Conservation (phyloP, 148 eudicot species). For the Chenopodium formosanum region DNA sequence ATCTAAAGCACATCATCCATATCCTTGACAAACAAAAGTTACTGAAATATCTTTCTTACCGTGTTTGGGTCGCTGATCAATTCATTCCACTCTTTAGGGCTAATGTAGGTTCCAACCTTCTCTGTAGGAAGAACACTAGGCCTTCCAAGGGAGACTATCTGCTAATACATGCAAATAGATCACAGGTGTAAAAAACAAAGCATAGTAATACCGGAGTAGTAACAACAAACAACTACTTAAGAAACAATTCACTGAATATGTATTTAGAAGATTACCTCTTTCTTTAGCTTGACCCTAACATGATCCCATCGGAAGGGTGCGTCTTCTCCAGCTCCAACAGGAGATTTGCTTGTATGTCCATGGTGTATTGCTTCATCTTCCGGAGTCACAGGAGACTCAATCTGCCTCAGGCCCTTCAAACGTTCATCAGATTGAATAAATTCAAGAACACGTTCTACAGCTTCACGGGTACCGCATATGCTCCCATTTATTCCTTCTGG, state of each 20-base stretch:
- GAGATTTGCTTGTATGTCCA: slow-evolving; percentile 87
- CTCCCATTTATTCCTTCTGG: slow-evolving; percentile 99
- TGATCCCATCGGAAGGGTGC: slow-evolving; percentile 99
- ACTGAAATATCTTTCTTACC: slow-evolving; percentile 40
- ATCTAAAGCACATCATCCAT: not conserved
- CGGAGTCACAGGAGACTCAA: slow-evolving; percentile 92
- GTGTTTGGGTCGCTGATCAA: slow-evolving; percentile 82
- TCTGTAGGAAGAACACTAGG: slow-evolving; percentile 83
- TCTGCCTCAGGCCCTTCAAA: slow-evolving; percentile 67
- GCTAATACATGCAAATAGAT: slow-evolving; percentile 22
- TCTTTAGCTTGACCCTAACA: slow-evolving; percentile 93
- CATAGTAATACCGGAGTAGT: not conserved
- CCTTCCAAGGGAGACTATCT: slow-evolving; percentile 97
- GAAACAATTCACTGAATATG: slow-evolving; percentile 12
- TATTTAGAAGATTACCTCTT: slow-evolving; percentile 57
- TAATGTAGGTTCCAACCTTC: slow-evolving; percentile 84
- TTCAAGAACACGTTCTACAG: slow-evolving; percentile 73
- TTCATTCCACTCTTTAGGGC: slow-evolving; percentile 80
- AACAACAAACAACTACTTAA: not conserved
- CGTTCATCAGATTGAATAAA: slow-evolving; percentile 80
- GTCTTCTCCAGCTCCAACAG: slow-evolving; percentile 99
- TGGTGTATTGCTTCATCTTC: slow-evolving; percentile 98
- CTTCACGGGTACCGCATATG: slow-evolving; percentile 77
- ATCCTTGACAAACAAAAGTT: not conserved
- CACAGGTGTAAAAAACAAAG: not conserved